These are phyloP conservation scores for Trichosporon sp. DNA, from an alignment of 1,284 basidiomycete genomes.

Conservation along the genomic window DNA sequence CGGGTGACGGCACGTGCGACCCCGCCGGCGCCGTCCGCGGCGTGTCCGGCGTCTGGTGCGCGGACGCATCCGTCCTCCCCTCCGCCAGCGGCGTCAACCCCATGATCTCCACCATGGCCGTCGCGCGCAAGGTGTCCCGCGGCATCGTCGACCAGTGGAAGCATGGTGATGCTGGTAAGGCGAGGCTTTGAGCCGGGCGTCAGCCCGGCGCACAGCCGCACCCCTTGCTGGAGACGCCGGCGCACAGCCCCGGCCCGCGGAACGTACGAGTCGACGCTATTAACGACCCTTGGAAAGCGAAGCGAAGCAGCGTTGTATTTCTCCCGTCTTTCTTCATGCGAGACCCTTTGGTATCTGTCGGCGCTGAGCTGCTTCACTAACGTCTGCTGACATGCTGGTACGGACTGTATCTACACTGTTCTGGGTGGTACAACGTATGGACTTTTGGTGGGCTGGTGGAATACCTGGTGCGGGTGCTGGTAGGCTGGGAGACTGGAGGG, in stretches of 20 bases:
- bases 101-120: constrained; percentile 49
- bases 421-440: not conserved
- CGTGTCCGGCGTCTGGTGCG: constrained; percentile 49
- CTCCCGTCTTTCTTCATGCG: not conserved
- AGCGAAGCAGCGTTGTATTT: not conserved
- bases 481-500: too few species aligned
- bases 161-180: not conserved
- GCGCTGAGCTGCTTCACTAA: not conserved
- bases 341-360: not conserved
- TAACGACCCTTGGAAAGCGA: not conserved
- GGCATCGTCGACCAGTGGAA: constrained; percentile 10
- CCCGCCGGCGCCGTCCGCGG: constrained; percentile 51
- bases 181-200: not conserved
- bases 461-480: too few species aligned
- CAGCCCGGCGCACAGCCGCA: not conserved
- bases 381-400: not conserved
- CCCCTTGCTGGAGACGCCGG: too few species aligned
- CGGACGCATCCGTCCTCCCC: constrained; percentile 51
- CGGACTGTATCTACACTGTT: too few species aligned
- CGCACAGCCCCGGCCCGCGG: too few species aligned
- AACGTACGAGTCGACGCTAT: too few species aligned
- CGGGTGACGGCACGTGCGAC: constrained; percentile 45
- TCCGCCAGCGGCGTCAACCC: constrained; percentile 53
- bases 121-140: constrained; percentile 21
- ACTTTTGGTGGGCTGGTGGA: too few species aligned